Percentiles rank a stretch among this genome's conserved stretches.
phyloP scores from a whole-genome alignment of 495 filamentous ascomycete genomes.

The Penicillium tannophilum region DNA sequence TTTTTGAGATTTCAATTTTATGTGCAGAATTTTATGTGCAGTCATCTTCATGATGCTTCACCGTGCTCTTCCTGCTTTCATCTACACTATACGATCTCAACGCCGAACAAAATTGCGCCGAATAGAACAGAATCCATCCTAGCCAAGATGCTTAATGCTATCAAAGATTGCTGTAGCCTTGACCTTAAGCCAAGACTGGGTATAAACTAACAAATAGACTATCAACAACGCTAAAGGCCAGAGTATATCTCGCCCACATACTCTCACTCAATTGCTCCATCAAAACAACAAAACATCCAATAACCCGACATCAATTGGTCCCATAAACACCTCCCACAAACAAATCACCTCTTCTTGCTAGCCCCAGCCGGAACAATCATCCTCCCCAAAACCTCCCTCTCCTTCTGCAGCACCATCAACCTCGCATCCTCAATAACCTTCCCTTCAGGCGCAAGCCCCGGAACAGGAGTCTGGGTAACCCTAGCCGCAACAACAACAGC shows the following conservation, averaged over 20 bases:
- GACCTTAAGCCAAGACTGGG: background rate
- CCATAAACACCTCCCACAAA: background rate
- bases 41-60: background rate
- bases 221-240: background rate
- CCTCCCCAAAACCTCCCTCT: slow-evolving; percentile 43
- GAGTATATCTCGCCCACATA: background rate
- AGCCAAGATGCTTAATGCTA: no score
- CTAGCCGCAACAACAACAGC: slow-evolving; percentile 26
- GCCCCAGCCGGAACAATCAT: slow-evolving; percentile 39
- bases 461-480: slow-evolving; percentile 23
- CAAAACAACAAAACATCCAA: no score
- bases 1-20: background rate
- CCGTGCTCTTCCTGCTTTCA: background rate
- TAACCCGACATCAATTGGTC: background rate
- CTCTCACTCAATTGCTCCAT: background rate
- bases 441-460: slow-evolving; percentile 31
- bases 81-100: background rate
- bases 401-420: slow-evolving; percentile 46
- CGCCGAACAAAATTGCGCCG: no score
- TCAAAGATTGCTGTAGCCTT: no score
- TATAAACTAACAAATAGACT: background rate
- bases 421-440: slow-evolving; percentile 49
- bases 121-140: no score
- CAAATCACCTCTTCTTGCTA: slow-evolving; percentile 34
- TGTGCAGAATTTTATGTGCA: background rate